phyloP scores from a whole-genome alignment of 2,329 filamentous ascomycete species.

The Venturia asperata region DNA sequence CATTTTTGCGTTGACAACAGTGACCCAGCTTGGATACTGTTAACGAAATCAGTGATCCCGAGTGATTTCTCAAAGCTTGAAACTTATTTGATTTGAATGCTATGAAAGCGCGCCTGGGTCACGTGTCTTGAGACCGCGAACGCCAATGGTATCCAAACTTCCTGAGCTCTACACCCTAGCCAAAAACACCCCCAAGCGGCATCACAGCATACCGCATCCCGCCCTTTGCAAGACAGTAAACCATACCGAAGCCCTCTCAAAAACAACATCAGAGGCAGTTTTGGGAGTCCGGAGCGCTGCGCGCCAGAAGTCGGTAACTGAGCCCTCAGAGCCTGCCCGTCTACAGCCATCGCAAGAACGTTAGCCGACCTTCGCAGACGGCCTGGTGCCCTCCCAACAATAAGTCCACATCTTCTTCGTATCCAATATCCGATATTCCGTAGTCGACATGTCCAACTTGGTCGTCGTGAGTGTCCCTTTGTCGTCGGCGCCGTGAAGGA shows the following conservation, averaged over 20 bases:
- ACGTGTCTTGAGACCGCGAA: not conserved
- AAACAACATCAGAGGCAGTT: not conserved
- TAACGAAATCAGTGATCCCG: not conserved
- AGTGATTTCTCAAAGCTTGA: not conserved
- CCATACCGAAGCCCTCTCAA: not conserved
- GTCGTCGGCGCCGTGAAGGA: not conserved
- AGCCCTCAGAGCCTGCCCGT: conserved; percentile 1
- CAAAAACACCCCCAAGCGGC: not conserved
- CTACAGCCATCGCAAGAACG: not conserved
- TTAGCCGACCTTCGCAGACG: conserved; percentile 1
- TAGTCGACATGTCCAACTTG: conserved; percentile 19
- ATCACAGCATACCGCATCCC: not conserved
- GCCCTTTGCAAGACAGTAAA: not conserved
- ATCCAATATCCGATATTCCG: conserved; percentile 1
- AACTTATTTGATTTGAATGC: not conserved
- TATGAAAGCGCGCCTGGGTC: not conserved
- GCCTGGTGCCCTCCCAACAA: not conserved
- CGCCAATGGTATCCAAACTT: not conserved
- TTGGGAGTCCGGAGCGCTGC: not conserved
- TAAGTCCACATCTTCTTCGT: not conserved
- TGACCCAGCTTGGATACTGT: not conserved
- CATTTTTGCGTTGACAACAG: not conserved
- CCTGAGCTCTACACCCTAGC: not conserved
- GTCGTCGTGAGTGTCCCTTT: conserved; percentile 18
- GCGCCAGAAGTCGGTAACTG: not conserved